Evolutionary conservation across 768 basidiomycete genomes (phyloP), one percentile per base, ranked within the genome.

Genomic region (Lentinula edodes): DNA sequence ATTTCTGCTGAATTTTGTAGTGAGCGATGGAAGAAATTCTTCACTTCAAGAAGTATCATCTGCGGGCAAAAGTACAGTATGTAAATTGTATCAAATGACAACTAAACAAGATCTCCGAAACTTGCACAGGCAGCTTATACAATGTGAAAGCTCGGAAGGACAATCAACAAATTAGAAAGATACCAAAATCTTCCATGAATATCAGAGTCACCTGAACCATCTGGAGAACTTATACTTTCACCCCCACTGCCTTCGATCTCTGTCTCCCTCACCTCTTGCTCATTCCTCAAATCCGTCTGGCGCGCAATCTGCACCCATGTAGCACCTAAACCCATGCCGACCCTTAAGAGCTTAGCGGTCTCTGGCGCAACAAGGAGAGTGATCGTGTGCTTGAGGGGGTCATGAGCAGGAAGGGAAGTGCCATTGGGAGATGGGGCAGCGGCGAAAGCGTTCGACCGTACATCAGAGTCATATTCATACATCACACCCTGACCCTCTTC

Each of bases 301-400:
- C 63, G 66, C 7, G 67, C 61, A 13, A 76, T 65, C 62, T 75
- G 69, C 35, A 76, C 73, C 75, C 74, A 76, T 13, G 69, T 73
- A 18, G 69, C 75, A 32, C 62, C 65, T n/a, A 76, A 52, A 0
- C 73, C 74, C 69, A 76, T 72, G 9, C 74, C 74, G 1, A 61
- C 39, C 6, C 58, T 51, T 48, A 74, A 35, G 46, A 65, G 43
- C 12, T 42, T 52, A 0, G 65, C 68, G 9, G 38, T 60, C 9
- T 48, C 60, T 6, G 46, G 63, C 0, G 70, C 66, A 28, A 76
- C 67, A 60, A 75, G 66, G 32, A 76, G 52, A 23, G 68, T 70
- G 52, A 75, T 65, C 0, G 68, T 59, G 12, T 73, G 70, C 7
- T 36, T 18, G 12, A 59, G 13, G 9, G 58, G 52, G 35, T 65